Percentiles rank a stretch among this genome's conserved stretches.
Evolutionary conservation across 768 basidiomycete species (phyloP).

Genomic region (Hygrophorus russula): DNA sequence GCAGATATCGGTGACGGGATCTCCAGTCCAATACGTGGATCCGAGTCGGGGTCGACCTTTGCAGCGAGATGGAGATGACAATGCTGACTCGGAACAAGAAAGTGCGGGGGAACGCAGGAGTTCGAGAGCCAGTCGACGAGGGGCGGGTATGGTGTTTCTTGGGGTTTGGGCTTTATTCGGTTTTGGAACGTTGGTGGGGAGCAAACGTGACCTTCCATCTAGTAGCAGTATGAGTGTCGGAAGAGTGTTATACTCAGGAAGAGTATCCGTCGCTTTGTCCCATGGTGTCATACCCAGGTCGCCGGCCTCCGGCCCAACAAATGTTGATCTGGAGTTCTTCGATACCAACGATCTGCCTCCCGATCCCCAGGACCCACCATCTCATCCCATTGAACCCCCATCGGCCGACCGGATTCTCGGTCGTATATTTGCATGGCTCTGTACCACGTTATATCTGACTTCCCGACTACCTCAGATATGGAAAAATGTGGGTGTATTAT

Average conservation of each 20-base stretch:
- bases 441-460: slow-evolving; percentile 87
- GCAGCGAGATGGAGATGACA: slow-evolving; percentile 23
- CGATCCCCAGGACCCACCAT: slow-evolving; percentile 13
- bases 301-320: neutral
- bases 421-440: slow-evolving; percentile 88
- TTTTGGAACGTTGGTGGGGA: slow-evolving; percentile 37
- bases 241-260: slow-evolving; percentile 28
- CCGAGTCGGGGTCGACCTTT: slow-evolving; percentile 34
- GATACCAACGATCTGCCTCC: slow-evolving; percentile 7
- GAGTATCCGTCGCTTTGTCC: slow-evolving; percentile 9
- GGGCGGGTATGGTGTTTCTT: slow-evolving; percentile 75
- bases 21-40: slow-evolving; percentile 12
- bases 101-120: slow-evolving; percentile 20
- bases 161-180: slow-evolving; percentile 68
- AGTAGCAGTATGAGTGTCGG: slow-evolving; percentile 28
- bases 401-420: slow-evolving; percentile 62
- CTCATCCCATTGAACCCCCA: slow-evolving; percentile 14
- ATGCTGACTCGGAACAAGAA: slow-evolving; percentile 15
- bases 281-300: slow-evolving; percentile 7
- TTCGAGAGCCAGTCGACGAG: slow-evolving; percentile 58
- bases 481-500: slow-evolving; percentile 71
- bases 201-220: slow-evolving; percentile 15
- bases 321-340: slow-evolving; percentile 1
- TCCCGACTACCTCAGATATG: slow-evolving; percentile 95
- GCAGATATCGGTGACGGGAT: slow-evolving; percentile 23